These are phyloP conservation scores for Ascochyta fabae DNA, from an alignment of 2,329 filamentous ascomycete genomes.

Conservation along the genomic window DNA sequence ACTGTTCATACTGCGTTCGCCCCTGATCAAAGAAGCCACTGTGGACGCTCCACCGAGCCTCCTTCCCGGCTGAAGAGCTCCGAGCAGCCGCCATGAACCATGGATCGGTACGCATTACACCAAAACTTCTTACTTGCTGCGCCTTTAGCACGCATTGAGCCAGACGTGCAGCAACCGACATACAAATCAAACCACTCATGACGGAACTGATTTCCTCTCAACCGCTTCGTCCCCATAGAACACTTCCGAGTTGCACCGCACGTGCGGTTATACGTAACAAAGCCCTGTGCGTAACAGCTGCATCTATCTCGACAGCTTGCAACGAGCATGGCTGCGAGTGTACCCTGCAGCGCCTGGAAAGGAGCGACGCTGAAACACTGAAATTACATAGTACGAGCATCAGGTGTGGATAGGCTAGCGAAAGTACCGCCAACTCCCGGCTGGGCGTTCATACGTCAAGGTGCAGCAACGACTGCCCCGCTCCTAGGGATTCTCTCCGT, in stretches of 20 bases:
- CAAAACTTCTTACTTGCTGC: conserved; percentile 26
- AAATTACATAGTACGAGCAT: conserved; percentile 15
- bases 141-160: conserved; percentile 36
- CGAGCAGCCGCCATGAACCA: conserved; percentile 31
- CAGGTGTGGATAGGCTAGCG: conserved; percentile 22
- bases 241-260: conserved; percentile 31
- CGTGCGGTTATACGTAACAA: conserved; percentile 28
- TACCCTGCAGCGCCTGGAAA: conserved; percentile 18
- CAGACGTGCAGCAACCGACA: conserved; percentile 39
- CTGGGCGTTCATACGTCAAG: conserved; percentile 35
- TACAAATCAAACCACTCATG: conserved; percentile 28
- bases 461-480: conserved; percentile 26
- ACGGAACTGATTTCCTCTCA: conserved; percentile 23
- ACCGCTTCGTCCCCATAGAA: conserved; percentile 18
- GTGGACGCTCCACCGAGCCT: conserved; percentile 26
- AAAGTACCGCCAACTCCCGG: conserved; percentile 7
- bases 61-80: conserved; percentile 22
- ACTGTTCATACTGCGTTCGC: conserved; percentile 9
- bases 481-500: conserved; percentile 1
- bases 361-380: conserved; percentile 31
- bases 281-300: conserved; percentile 10
- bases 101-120: conserved; percentile 36
- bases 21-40: conserved; percentile 24
- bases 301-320: conserved; percentile 4
- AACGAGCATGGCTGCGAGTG: conserved; percentile 7